Base-by-base conservation (phyloP, 129 eudicot species). In the Lactuca saligna region DNA sequence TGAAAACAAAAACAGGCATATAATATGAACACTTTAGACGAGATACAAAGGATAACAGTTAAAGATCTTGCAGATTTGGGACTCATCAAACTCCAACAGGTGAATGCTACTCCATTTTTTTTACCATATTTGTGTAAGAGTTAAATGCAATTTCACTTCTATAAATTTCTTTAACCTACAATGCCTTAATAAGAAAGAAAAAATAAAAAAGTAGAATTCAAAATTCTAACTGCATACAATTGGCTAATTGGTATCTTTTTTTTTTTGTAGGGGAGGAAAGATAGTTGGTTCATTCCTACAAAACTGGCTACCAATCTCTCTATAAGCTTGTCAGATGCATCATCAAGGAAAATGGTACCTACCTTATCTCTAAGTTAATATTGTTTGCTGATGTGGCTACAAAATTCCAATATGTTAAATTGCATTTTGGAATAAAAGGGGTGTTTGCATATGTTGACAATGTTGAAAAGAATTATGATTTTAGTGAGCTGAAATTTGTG, bases 241-340 rank as follows among this genome's bases (percentile, higher is more conserved):
- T n/a, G n/a, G n/a, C n/a, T n/a, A n/a, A n/a, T n/a, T 20, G 69
- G 9, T 16, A 4, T 67, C 16, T 67, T 17, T 66, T 6, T 33
- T 33, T 60, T 72, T 80, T 51, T 74, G 15, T 49, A 92, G 98
- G 98, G 97, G 15, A 86, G 88, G 86, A 92, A 83, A 72, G 98
- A 92, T 57, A 82, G 98, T 72, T 92, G 98, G 98, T 92, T 92
- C 70, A 84, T 92, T 68, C 98, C 96, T 17, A 88, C 98, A 10
- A 88, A 92, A 74, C 68, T 92, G 63, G 96, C 94, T 66, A 92
- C 96, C 50, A 89, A 89, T 58, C 96, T 92, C 74, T 92, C 98
- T 48, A 90, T 89, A 60, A 88, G 98, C 74, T 66, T 92, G 70
- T 83, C 98, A 32, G 98, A 92, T 75, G 68, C 91, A 64, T 74